phyloP scores from a whole-genome alignment of 2,329 filamentous ascomycete species.

The Aspergillus hortae region DNA sequence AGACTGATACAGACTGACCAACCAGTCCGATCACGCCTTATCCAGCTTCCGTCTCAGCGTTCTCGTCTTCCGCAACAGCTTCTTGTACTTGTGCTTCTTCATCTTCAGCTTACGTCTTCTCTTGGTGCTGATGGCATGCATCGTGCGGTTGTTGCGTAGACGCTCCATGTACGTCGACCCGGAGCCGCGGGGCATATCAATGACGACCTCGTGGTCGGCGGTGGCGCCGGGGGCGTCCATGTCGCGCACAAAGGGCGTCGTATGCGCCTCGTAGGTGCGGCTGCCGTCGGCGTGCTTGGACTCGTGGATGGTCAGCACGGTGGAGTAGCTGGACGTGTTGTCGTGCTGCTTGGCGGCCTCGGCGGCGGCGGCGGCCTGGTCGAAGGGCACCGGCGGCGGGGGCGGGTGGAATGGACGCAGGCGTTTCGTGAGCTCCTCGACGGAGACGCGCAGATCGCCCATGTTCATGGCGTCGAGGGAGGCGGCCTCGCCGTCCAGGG shows the following conservation, averaged over 20 bases:
- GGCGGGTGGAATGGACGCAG: slow-evolving; percentile 82
- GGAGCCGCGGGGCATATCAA: slow-evolving; percentile 57
- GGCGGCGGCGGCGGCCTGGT: slow-evolving; percentile 30
- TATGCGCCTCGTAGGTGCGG: slow-evolving; percentile 51
- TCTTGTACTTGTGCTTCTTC: slow-evolving; percentile 99
- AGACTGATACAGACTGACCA: slow-evolving; percentile 10
- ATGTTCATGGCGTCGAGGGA: slow-evolving; percentile 48
- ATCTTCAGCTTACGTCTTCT: slow-evolving; percentile 93
- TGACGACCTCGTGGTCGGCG: slow-evolving; percentile 23
- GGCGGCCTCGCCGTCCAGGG: slow-evolving; percentile 31
- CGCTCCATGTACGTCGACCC: slow-evolving; percentile 61
- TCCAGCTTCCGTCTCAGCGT: slow-evolving; percentile 83
- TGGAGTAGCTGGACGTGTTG: slow-evolving; percentile 44
- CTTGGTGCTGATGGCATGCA: slow-evolving; percentile 86
- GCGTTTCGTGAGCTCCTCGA: slow-evolving; percentile 65
- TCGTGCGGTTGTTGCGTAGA: slow-evolving; percentile 55
- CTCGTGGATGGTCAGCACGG: slow-evolving; percentile 52
- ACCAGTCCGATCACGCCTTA: slow-evolving; percentile 43
- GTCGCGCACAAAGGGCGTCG: slow-evolving; percentile 47
- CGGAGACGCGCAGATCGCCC: slow-evolving; percentile 61
- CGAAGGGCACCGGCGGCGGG: slow-evolving; percentile 67
- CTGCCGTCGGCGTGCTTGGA: slow-evolving; percentile 48
- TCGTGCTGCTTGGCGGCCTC: slow-evolving; percentile 38
- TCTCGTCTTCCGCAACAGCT: slow-evolving; percentile 89
- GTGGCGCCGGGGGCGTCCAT: slow-evolving; percentile 34